These are phyloP conservation scores for Fusarium stilboides DNA, from an alignment of 2,329 filamentous ascomycete genomes.

Conservation along the genomic window DNA sequence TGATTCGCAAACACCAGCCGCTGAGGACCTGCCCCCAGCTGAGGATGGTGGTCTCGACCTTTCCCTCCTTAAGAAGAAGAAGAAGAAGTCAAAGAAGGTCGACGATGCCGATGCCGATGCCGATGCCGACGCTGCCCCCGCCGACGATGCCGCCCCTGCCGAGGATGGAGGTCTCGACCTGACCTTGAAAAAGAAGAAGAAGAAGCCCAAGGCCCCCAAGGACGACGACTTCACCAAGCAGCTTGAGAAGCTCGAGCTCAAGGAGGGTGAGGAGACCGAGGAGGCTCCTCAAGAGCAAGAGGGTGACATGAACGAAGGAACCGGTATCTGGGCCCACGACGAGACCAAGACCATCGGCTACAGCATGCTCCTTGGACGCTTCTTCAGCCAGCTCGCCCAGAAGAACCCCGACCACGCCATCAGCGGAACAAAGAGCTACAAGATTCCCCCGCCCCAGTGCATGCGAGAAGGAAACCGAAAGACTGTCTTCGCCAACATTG, in stretches of 20 bases:
- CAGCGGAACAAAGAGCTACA: constrained; percentile 93
- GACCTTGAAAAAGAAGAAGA: constrained; percentile 88
- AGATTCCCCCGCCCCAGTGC: constrained; percentile 98
- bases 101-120: constrained; percentile 53
- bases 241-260: constrained; percentile 73
- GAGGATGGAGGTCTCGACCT: constrained; percentile 68
- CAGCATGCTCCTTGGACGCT: constrained; percentile 87
- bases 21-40: constrained; percentile 61
- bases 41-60: constrained; percentile 70
- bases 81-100: constrained; percentile 63
- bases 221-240: constrained; percentile 76
- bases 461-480: constrained; percentile 99
- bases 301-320: constrained; percentile 89
- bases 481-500: constrained; percentile 99
- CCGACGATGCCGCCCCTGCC: constrained; percentile 54
- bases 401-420: constrained; percentile 97
- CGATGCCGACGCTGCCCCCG: constrained; percentile 62
- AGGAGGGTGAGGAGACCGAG: constrained; percentile 74
- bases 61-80: constrained; percentile 89
- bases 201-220: constrained; percentile 64
- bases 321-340: constrained; percentile 91
- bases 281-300: constrained; percentile 68
- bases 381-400: constrained; percentile 94
- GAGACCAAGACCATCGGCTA: constrained; percentile 85
- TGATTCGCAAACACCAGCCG: constrained; percentile 62